Evolutionary conservation across 176 grass and related monocot species (phyloP).

Genomic region (Bromus sterilis): DNA sequence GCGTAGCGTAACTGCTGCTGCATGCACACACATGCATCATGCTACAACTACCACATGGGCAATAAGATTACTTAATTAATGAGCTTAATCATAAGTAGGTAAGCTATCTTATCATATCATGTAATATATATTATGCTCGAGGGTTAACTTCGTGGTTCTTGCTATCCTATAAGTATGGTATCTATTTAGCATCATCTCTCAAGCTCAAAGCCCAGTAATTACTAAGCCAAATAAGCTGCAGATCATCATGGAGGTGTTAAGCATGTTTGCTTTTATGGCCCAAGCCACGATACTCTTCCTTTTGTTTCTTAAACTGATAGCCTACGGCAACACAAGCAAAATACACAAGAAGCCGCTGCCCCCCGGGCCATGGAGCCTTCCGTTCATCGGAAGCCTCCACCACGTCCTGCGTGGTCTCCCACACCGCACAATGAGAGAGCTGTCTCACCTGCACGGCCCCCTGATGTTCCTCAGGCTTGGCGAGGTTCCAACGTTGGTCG

Average conservation of each 20-base stretch:
- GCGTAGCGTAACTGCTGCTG: no score
- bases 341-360: background rate
- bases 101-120: no score
- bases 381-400: conserved; percentile 10
- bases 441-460: background rate
- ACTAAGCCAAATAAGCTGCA: no score
- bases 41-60: no score
- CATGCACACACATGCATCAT: no score
- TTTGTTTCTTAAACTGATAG: background rate
- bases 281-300: background rate
- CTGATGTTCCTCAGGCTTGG: conserved; percentile 10
- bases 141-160: no score
- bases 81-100: no score
- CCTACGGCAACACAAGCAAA: background rate
- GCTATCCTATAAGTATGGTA: background rate
- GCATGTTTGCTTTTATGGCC: background rate
- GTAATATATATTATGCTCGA: no score
- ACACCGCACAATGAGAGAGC: background rate
- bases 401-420: background rate
- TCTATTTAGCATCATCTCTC: no score
- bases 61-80: no score
- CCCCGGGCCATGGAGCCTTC: conserved; percentile 11
- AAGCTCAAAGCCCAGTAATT: background rate
- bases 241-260: background rate
- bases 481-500: conserved; percentile 6